Evolutionary conservation across 2,329 filamentous ascomycete genomes (phyloP).

Genomic region (Cadophora sp.): DNA sequence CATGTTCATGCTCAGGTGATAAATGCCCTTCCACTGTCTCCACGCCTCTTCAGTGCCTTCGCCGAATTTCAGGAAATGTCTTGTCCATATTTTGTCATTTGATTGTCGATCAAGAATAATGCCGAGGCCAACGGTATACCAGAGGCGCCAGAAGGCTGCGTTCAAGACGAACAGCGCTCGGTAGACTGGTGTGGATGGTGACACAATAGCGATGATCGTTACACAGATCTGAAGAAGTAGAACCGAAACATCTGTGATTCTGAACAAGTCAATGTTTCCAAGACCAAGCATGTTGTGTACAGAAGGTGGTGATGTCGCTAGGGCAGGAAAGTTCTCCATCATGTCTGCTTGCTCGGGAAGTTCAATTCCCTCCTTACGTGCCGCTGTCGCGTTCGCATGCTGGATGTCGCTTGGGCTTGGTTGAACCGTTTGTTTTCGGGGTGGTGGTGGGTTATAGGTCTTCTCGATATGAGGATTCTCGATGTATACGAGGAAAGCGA

Average conservation of each 20-base stretch:
- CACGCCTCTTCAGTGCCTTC: conserved; percentile 91
- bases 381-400: conserved; percentile 44
- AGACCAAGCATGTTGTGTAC: conserved; percentile 86
- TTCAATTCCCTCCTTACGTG: conserved; percentile 45
- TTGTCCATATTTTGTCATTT: conserved; percentile 90
- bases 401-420: conserved; percentile 44
- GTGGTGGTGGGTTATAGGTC: conserved; percentile 90
- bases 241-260: conserved; percentile 83
- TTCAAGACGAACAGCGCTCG: conserved; percentile 83
- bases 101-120: conserved; percentile 86
- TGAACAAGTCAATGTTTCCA: conserved; percentile 85
- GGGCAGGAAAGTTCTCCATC: conserved; percentile 37
- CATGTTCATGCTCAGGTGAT: conserved; percentile 90
- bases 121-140: conserved; percentile 90
- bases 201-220: conserved; percentile 73
- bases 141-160: conserved; percentile 83
- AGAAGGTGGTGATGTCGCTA: conserved; percentile 62
- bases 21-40: conserved; percentile 97
- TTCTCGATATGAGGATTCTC: conserved; percentile 99
- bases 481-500: conserved; percentile 88
- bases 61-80: conserved; percentile 96
- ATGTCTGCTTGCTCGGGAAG: conserved; percentile 20
- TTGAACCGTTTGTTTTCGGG: conserved; percentile 58
- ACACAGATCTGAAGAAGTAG: conserved; percentile 80
- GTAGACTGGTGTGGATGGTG: conserved; percentile 77